These are phyloP conservation scores for Scalesia atractyloides DNA, from an alignment of 129 eudicot genomes.

Conservation along the genomic window DNA sequence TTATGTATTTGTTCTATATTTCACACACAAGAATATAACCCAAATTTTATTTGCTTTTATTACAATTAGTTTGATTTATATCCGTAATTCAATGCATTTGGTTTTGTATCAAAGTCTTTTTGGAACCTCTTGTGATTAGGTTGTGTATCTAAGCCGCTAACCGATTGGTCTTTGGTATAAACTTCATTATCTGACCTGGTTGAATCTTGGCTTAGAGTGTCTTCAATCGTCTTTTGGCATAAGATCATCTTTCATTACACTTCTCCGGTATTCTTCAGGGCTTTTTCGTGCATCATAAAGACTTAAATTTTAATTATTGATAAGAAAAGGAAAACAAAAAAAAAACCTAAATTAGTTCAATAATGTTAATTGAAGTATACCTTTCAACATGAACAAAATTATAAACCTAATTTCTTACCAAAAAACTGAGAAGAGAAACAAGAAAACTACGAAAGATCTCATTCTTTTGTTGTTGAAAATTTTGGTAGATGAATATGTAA, in stretches of 20 bases:
- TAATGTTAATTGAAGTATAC: background rate
- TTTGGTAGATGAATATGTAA: background rate
- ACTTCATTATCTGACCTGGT: too few species aligned
- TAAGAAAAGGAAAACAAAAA: background rate
- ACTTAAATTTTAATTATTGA: conserved; percentile 27
- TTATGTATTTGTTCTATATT: too few species aligned
- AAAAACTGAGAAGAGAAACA: conserved; percentile 34
- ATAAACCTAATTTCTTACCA: conserved; percentile 25
- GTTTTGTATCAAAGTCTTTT: too few species aligned
- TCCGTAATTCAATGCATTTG: too few species aligned
- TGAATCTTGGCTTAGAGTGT: conserved; percentile 22
- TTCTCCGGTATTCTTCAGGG: conserved; percentile 50
- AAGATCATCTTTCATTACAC: conserved; percentile 47
- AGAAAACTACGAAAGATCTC: conserved; percentile 19
- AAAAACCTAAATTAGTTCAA: background rate
- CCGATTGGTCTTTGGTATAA: too few species aligned
- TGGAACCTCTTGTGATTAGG: too few species aligned
- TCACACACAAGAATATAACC: too few species aligned
- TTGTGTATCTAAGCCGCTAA: too few species aligned
- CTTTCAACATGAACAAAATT: background rate
- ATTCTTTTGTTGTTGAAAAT: background rate
- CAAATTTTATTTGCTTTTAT: too few species aligned
- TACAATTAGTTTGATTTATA: too few species aligned
- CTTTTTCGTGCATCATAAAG: conserved; percentile 40
- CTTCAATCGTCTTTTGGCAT: conserved; percentile 51